A percentile compares a stretch with the other conserved stretches of the same genome.
phyloP scores from a whole-genome alignment of 371 early-diverging fungal species.

The Saksenaea vasiformis region DNA sequence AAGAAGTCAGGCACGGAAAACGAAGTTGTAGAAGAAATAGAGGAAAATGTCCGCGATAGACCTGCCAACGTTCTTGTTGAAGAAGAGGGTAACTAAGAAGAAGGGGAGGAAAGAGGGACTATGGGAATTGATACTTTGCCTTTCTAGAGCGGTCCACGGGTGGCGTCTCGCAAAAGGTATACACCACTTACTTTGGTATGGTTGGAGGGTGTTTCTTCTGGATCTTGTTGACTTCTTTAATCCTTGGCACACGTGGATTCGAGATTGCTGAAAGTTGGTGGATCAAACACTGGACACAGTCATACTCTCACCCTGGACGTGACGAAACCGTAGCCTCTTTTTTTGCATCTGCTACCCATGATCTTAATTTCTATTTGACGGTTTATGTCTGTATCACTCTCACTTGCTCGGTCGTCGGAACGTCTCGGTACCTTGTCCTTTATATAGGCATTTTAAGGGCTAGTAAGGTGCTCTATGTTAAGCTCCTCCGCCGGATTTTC shows the following conservation, averaged over 20 bases:
- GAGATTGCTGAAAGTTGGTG: slow-evolving; percentile 56
- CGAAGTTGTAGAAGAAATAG: not conserved
- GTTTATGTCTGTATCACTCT: slow-evolving; percentile 41
- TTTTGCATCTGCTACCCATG: not conserved
- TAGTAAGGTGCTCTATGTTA: slow-evolving; percentile 44
- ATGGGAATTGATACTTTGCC: not conserved
- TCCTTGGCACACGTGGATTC: slow-evolving; percentile 49
- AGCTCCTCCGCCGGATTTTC: slow-evolving; percentile 51
- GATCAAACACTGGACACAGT: slow-evolving; percentile 61
- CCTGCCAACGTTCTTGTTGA: slow-evolving; percentile 33
- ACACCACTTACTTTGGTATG: slow-evolving; percentile 47
- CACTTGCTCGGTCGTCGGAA: slow-evolving; percentile 22
- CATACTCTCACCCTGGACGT: slow-evolving; percentile 1
- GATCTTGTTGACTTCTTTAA: slow-evolving; percentile 35
- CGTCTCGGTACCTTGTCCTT: slow-evolving; percentile 31
- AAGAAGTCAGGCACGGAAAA: slow-evolving; percentile 4
- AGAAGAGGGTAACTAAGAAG: slow-evolving; percentile 28
- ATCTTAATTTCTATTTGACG: slow-evolving; percentile 34
- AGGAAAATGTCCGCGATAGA: not conserved
- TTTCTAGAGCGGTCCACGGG: slow-evolving; percentile 49
- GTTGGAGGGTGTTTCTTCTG: slow-evolving; percentile 56
- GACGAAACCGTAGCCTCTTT: not conserved
- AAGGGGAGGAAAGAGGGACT: not conserved
- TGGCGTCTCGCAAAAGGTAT: slow-evolving; percentile 51
- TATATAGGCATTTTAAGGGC: slow-evolving; percentile 51